Conservation (phyloP, 2,329 filamentous ascomycete species). For the Dactylella cylindrospora region DNA sequence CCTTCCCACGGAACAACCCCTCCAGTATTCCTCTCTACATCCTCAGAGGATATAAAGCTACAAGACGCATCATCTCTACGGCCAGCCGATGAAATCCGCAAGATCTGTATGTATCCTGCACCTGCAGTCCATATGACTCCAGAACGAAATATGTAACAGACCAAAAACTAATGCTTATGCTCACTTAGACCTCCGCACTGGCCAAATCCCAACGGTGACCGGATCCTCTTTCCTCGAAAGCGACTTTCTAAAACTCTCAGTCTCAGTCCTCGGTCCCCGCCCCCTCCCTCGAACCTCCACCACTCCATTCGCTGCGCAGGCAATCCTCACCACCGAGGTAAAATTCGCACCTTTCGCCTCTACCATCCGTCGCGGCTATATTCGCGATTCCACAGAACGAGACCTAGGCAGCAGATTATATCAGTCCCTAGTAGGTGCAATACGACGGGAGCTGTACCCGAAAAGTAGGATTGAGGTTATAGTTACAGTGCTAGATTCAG, state of each 20-base stretch:
- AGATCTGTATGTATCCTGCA: slow-evolving; percentile 69
- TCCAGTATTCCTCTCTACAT: slow-evolving; percentile 66
- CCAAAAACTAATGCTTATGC: not conserved
- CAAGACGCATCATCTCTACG: slow-evolving; percentile 51
- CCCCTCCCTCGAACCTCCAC: slow-evolving; percentile 73
- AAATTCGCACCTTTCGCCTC: slow-evolving; percentile 95
- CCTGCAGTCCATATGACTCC: not conserved
- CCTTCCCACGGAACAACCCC: slow-evolving; percentile 74
- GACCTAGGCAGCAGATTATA: slow-evolving; percentile 90
- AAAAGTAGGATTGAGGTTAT: slow-evolving; percentile 97
- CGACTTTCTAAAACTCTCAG: slow-evolving; percentile 78
- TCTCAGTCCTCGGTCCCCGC: slow-evolving; percentile 88
- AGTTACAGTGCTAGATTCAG: slow-evolving; percentile 88
- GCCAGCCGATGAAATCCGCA: slow-evolving; percentile 71
- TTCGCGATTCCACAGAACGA: slow-evolving; percentile 80
- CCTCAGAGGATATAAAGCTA: slow-evolving; percentile 47
- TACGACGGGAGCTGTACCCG: slow-evolving; percentile 95
- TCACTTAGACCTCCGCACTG: slow-evolving; percentile 63
- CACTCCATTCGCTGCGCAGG: slow-evolving; percentile 86
- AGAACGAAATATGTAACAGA: slow-evolving; percentile 7
- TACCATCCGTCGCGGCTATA: slow-evolving; percentile 75
- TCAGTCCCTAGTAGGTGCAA: slow-evolving; percentile 80
- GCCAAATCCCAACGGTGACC: slow-evolving; percentile 86
- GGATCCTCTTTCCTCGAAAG: slow-evolving; percentile 84
- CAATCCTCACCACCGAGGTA: slow-evolving; percentile 87